phyloP scores from a whole-genome alignment of 2,329 filamentous ascomycete genomes.

The Colletotrichum navitas region DNA sequence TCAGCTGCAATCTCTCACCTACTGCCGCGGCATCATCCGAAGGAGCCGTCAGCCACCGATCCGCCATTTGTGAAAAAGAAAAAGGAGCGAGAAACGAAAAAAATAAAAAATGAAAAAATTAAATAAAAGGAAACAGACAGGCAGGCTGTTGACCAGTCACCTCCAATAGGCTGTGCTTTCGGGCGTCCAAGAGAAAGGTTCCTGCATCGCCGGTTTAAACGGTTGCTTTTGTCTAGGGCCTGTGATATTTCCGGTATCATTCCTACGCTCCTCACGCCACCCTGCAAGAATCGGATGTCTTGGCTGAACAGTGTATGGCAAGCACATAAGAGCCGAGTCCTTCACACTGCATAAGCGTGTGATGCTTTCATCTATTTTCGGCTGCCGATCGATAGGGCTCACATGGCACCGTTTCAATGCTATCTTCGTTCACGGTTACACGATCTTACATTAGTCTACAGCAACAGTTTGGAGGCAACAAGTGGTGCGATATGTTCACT shows the following conservation, averaged over 20 bases:
- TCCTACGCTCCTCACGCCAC: background rate
- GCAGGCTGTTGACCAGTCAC: too few species aligned
- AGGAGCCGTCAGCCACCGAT: background rate
- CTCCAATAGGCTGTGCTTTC: background rate
- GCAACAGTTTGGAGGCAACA: background rate
- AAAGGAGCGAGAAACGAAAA: too few species aligned
- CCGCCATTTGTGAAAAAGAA: background rate
- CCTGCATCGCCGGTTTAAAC: background rate
- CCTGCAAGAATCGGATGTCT: background rate
- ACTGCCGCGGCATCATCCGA: background rate
- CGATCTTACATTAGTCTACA: background rate
- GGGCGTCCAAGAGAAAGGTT: background rate
- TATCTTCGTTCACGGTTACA: background rate
- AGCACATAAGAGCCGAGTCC: background rate
- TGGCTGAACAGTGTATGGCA: background rate
- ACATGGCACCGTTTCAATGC: background rate
- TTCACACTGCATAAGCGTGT: slow-evolving; percentile 21
- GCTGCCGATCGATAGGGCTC: background rate
- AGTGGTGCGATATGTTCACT: background rate
- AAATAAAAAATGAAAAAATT: too few species aligned
- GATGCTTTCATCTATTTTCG: slow-evolving; percentile 8
- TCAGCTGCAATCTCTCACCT: background rate
- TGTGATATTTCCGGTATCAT: too few species aligned
- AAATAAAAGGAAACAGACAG: background rate
- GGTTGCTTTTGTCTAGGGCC: background rate